Percentiles rank a stretch among this genome's conserved stretches.
Conservation (phyloP, 352 stramenopile species). For the Phytophthora pluvialis region DNA sequence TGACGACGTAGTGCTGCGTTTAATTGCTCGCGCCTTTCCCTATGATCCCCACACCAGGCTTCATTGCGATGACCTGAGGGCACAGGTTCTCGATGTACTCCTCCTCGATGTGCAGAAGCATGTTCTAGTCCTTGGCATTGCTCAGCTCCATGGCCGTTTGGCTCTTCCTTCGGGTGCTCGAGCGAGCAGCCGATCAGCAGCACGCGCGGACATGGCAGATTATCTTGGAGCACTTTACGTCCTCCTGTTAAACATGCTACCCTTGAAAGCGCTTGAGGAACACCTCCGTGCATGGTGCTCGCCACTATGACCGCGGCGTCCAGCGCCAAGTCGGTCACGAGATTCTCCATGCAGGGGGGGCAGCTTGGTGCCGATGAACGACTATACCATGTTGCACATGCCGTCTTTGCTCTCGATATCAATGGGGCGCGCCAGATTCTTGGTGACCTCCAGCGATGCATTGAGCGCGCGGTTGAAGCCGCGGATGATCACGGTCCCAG, state of each 20-base stretch:
- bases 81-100: slow-evolving; percentile 99
- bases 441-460: slow-evolving; percentile 92
- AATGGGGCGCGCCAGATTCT: slow-evolving; percentile 93
- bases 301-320: slow-evolving; percentile 96
- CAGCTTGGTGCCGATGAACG: slow-evolving; percentile 99
- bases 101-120: slow-evolving; percentile 98
- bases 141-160: slow-evolving; percentile 98
- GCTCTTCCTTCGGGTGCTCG: slow-evolving; percentile 99
- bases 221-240: slow-evolving; percentile 99
- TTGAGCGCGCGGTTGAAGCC: slow-evolving; percentile 92
- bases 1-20: slow-evolving; percentile 99
- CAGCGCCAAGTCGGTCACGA: slow-evolving; percentile 97
- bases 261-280: slow-evolving; percentile 99
- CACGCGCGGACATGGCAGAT: slow-evolving; percentile 96
- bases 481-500: slow-evolving; percentile 97
- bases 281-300: slow-evolving; percentile 93
- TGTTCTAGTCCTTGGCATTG: slow-evolving; percentile 99
- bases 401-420: slow-evolving; percentile 96
- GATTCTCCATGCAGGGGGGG: slow-evolving; percentile 95
- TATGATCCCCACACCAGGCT: slow-evolving; percentile 99
- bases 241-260: slow-evolving; percentile 99
- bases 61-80: slow-evolving; percentile 98
- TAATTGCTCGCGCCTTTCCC: slow-evolving; percentile 99
- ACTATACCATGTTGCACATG: slow-evolving; percentile 97
- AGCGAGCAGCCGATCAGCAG: slow-evolving; percentile 98